These are phyloP conservation scores for Tetrapisispora fleetii DNA, from an alignment of 805 yeast species.

Conservation along the genomic window DNA sequence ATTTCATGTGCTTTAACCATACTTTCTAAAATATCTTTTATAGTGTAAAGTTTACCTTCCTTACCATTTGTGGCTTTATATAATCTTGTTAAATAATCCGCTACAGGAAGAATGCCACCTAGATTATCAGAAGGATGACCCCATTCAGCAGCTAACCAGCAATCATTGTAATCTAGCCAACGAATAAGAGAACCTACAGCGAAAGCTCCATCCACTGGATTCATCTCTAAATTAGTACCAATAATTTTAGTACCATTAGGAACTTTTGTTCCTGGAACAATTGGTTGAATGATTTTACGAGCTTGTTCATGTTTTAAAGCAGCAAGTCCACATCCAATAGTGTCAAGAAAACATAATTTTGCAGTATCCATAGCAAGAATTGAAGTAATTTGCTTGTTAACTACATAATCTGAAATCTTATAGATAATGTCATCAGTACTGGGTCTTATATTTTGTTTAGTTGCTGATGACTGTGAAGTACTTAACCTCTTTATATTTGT, in stretches of 20 bases:
- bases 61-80: slow-evolving; percentile 32
- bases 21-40: slow-evolving; percentile 42
- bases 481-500: not conserved
- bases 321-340: slow-evolving; percentile 52
- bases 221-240: slow-evolving; percentile 42
- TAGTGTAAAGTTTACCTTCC: slow-evolving; percentile 35
- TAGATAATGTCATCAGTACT: slow-evolving; percentile 39
- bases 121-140: slow-evolving; percentile 57
- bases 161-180: slow-evolving; percentile 54
- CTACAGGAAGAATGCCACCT: slow-evolving; percentile 50
- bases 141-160: slow-evolving; percentile 66
- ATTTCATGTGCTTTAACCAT: slow-evolving; percentile 59
- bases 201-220: slow-evolving; percentile 52
- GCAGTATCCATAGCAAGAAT: slow-evolving; percentile 45
- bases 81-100: slow-evolving; percentile 44
- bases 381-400: slow-evolving; percentile 36
- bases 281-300: slow-evolving; percentile 40
- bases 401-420: slow-evolving; percentile 44
- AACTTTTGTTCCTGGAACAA: slow-evolving; percentile 46
- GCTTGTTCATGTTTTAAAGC: slow-evolving; percentile 46
- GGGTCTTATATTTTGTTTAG: slow-evolving; percentile 37
- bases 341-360: slow-evolving; percentile 43
- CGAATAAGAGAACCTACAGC: slow-evolving; percentile 47
- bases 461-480: not conserved
- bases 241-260: slow-evolving; percentile 47